Base-by-base conservation (phyloP, 176 grass and related monocot species). In the Luzula sylvatica region DNA sequence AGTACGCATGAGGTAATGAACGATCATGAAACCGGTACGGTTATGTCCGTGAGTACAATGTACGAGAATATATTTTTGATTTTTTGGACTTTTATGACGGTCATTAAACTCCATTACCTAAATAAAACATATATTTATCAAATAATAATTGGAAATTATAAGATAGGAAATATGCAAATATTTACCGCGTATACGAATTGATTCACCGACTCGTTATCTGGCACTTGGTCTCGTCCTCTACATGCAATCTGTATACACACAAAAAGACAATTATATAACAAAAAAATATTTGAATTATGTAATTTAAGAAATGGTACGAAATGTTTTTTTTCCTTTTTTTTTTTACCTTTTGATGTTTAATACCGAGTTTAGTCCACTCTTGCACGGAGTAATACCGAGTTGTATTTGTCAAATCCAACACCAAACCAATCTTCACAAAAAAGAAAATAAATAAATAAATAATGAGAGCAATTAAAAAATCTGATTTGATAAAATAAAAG, bases 41-140 rank as follows among this genome's bases (percentile, higher is more conserved):
- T 98, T 98, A 61, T 98, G 93, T 39, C 93, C 93, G 89, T 98
- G 93, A 45, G 93, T 98, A 69, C 93, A 98, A 69, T 98, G 93
- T 65, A 98, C 86, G 60, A 98, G 68, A 69, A 98, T 66, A 72
- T 92, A 92, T 43, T 89, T 92, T 2, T 68, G 76, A 76, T 48
- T 80, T 69, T 72, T 98, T 58, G 65, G 28, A 20, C 80, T 68
- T 66, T 82, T 98, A 58, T 90, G 86, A 50, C 86, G 81, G 22
- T 86, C 78, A 41, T 77, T 40, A 61, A 87, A 98, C 51, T 77
- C 68, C 82, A 87, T 80, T 20, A 73, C 86, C 93, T 98, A 23
- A 30, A 27, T 15, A 26, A 20, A 43, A 46, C 16, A 24, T 12
- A 42, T 30, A 13, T 41, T 55, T 29, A 50, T 9, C 56, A 15